phyloP scores from a whole-genome alignment of 192 early-diverging fungal species.

The Coemansia sp. region DNA sequence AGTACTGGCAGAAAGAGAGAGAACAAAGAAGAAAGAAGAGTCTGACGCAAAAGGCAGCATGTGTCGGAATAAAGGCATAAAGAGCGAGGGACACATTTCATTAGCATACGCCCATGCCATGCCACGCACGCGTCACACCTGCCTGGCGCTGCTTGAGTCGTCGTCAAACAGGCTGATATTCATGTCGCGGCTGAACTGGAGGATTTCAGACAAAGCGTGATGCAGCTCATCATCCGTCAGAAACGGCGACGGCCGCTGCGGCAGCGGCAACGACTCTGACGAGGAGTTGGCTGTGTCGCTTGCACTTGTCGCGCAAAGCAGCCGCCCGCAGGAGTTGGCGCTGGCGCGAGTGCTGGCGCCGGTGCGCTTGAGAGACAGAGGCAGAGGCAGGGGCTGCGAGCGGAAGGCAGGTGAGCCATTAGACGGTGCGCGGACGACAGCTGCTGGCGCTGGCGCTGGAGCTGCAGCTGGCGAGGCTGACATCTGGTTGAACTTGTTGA shows the following conservation, averaged over 20 bases:
- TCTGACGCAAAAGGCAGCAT: neutral
- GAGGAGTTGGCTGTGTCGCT: neutral
- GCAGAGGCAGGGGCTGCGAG: neutral
- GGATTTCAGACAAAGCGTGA: slow-evolving; percentile 45
- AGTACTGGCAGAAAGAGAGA: neutral
- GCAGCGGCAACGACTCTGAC: too few relatives aligned
- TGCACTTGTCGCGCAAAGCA: neutral
- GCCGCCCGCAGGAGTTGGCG: neutral
- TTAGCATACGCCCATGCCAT: neutral
- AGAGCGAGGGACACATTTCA: neutral
- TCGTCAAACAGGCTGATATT: slow-evolving; percentile 35
- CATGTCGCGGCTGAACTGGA: slow-evolving; percentile 50
- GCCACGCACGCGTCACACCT: neutral
- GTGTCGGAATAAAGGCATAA: slow-evolving; percentile 1
- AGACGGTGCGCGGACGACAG: neutral
- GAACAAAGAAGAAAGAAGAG: neutral
- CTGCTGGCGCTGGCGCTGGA: neutral
- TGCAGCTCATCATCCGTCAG: slow-evolving; percentile 50
- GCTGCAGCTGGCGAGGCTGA: neutral
- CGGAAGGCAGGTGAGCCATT: neutral
- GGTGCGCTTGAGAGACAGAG: neutral
- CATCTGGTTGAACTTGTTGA: slow-evolving; percentile 52
- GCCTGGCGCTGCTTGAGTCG: slow-evolving; percentile 3
- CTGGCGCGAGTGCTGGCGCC: neutral
- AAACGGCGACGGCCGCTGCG: slow-evolving; percentile 29